Conservation (phyloP, 768 basidiomycete genomes). For the Leucocoprinus birnbaumii region DNA sequence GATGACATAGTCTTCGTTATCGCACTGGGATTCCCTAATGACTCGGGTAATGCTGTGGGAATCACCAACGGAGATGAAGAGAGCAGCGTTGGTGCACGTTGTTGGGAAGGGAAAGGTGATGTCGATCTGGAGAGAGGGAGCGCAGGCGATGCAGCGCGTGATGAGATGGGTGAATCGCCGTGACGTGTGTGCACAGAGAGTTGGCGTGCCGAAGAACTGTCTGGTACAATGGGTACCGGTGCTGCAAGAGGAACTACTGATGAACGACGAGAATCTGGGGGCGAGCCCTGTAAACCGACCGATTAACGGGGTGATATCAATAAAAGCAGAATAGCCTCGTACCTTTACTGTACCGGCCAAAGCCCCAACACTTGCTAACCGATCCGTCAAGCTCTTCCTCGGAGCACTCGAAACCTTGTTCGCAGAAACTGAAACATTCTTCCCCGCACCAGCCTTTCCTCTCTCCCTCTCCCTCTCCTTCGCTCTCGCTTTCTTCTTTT, state of each 20-base stretch:
- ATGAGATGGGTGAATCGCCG: slow-evolving; percentile 15
- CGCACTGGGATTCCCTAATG: background rate
- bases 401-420: slow-evolving; percentile 16
- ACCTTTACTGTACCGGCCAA: slow-evolving; percentile 44
- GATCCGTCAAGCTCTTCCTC: slow-evolving; percentile 76
- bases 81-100: background rate
- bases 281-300: slow-evolving; percentile 21
- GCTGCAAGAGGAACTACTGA: slow-evolving; percentile 28
- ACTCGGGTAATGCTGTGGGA: background rate
- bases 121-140: slow-evolving; percentile 19
- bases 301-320: background rate
- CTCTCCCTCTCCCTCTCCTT: slow-evolving; percentile 18
- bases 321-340: slow-evolving; percentile 12
- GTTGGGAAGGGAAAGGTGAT: slow-evolving; percentile 1
- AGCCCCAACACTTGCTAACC: slow-evolving; percentile 76
- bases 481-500: slow-evolving; percentile 13
- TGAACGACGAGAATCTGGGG: slow-evolving; percentile 35
- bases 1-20: slow-evolving; percentile 24
- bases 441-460: slow-evolving; percentile 16
- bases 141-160: slow-evolving; percentile 14
- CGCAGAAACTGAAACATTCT: background rate
- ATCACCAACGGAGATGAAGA: too few species aligned
- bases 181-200: background rate
- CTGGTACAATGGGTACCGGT: slow-evolving; percentile 7
- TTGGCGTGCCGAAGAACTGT: background rate